These are phyloP conservation scores for Ophioceras dolichostomum DNA, from an alignment of 2,329 filamentous ascomycete species.

Conservation along the genomic window DNA sequence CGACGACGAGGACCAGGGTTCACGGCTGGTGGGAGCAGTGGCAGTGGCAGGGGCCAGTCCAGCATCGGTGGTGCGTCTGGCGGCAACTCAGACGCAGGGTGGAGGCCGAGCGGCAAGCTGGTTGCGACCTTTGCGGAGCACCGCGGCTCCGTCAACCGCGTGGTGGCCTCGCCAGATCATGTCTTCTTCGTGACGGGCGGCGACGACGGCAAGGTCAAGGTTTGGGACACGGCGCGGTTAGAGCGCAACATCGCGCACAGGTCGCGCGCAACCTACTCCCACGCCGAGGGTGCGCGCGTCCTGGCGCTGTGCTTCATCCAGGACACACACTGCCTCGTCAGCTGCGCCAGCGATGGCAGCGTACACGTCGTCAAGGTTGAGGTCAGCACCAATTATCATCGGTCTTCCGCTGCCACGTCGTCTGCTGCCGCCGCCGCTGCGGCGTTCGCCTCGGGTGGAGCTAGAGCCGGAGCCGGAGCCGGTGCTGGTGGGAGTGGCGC, in stretches of 20 bases:
- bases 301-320: conserved; percentile 84
- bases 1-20: conserved; percentile 36
- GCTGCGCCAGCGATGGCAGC: conserved; percentile 79
- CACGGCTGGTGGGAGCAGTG: conserved; percentile 15
- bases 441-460: too few relatives aligned
- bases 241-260: conserved; percentile 86
- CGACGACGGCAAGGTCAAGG: conserved; percentile 78
- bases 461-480: too few relatives aligned
- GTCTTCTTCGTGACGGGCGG: conserved; percentile 89
- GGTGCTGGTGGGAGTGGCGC: too few relatives aligned
- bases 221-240: conserved; percentile 85
- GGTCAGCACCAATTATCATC: conserved; percentile 26
- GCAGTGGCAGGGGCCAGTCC: neutral
- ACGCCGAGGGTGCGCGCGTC: conserved; percentile 59
- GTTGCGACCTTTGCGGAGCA: conserved; percentile 88
- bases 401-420: too few relatives aligned
- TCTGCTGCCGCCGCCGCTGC: conserved; percentile 1
- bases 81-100: conserved; percentile 41
- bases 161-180: conserved; percentile 79
- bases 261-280: conserved; percentile 74
- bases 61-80: conserved; percentile 23
- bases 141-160: conserved; percentile 65
- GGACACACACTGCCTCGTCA: conserved; percentile 86
- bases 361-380: conserved; percentile 82
- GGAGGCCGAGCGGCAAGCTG: conserved; percentile 74